Conservation (phyloP, 164 flowering plant genomes). For the Annona cherimola region DNA sequence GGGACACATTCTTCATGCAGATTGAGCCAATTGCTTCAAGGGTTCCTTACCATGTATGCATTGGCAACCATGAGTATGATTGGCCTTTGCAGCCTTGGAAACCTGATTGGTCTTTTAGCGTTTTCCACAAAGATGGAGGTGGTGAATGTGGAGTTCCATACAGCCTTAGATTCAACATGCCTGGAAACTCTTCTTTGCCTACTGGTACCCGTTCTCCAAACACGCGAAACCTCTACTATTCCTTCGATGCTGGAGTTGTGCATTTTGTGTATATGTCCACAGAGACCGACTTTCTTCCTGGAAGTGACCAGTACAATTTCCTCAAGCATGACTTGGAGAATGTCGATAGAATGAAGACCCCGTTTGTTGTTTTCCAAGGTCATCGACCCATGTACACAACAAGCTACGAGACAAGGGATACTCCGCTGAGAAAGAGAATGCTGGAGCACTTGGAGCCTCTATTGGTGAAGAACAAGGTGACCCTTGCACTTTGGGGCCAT, state of each 20-base stretch:
- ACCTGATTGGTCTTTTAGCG: constrained; percentile 63
- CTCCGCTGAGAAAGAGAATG: constrained; percentile 55
- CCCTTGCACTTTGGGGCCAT: constrained; percentile 93
- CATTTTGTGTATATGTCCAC: constrained; percentile 91
- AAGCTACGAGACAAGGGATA: constrained; percentile 55
- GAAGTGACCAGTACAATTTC: constrained; percentile 73
- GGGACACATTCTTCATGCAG: constrained; percentile 88
- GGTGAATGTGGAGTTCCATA: constrained; percentile 99
- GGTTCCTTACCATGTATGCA: constrained; percentile 89
- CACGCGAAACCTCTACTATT: constrained; percentile 78
- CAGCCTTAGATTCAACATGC: constrained; percentile 86
- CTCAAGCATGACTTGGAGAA: constrained; percentile 67
- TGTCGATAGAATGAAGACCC: constrained; percentile 65
- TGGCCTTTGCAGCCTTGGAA: constrained; percentile 95
- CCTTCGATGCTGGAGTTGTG: constrained; percentile 67
- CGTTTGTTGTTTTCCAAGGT: constrained; percentile 91
- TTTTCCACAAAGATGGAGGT: constrained; percentile 76
- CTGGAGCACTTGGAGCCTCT: constrained; percentile 72
- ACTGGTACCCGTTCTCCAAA: constrained; percentile 75
- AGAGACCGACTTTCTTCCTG: constrained; percentile 86
- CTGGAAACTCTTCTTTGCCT: constrained; percentile 75
- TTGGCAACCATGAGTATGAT: constrained; percentile 96
- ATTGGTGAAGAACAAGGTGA: constrained; percentile 72
- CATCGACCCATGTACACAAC: constrained; percentile 99
- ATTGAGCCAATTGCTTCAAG: constrained; percentile 82